Evolutionary conservation across 1,139 yeast genomes (phyloP).

Genomic region (Chernovozyma aurita): DNA sequence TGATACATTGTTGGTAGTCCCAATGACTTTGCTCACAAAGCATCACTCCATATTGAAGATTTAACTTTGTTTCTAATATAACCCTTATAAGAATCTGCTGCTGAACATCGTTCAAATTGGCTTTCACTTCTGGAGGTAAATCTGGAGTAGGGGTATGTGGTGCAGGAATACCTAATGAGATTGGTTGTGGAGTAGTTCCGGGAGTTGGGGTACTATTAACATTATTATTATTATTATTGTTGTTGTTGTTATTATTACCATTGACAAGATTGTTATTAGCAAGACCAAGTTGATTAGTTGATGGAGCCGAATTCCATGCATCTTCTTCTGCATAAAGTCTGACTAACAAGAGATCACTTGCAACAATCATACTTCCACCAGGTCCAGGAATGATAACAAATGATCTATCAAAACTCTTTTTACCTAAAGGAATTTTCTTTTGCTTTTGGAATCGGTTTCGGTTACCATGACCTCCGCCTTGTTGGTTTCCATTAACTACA

Average conservation of each 20-base stretch:
- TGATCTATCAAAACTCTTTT: conserved; percentile 83
- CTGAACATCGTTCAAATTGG: conserved; percentile 51
- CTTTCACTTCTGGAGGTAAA: conserved; percentile 51
- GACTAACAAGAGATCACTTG: conserved; percentile 73
- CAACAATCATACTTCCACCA: conserved; percentile 69
- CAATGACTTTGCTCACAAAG: conserved; percentile 86
- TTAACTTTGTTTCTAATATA: conserved; percentile 70
- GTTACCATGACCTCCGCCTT: conserved; percentile 17
- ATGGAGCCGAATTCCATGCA: conserved; percentile 44
- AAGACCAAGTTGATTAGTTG: neutral
- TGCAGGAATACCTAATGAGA: conserved; percentile 11
- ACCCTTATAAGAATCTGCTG: conserved; percentile 63
- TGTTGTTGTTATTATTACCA: neutral
- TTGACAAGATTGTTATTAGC: neutral
- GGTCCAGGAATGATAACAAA: conserved; percentile 76
- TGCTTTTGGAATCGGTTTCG: conserved; percentile 30
- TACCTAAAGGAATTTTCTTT: conserved; percentile 43
- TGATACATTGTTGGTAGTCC: conserved; percentile 69
- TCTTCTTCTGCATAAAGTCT: conserved; percentile 57
- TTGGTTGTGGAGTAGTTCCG: conserved; percentile 10
- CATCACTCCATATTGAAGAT: conserved; percentile 74
- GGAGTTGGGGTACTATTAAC: conserved; percentile 11
- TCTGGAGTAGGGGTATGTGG: conserved; percentile 26
- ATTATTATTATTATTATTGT: conserved; percentile 4
- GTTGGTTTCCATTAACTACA: conserved; percentile 9